Conservation (phyloP, 1,284 basidiomycete genomes). For the Neolentinus lepideus region DNA sequence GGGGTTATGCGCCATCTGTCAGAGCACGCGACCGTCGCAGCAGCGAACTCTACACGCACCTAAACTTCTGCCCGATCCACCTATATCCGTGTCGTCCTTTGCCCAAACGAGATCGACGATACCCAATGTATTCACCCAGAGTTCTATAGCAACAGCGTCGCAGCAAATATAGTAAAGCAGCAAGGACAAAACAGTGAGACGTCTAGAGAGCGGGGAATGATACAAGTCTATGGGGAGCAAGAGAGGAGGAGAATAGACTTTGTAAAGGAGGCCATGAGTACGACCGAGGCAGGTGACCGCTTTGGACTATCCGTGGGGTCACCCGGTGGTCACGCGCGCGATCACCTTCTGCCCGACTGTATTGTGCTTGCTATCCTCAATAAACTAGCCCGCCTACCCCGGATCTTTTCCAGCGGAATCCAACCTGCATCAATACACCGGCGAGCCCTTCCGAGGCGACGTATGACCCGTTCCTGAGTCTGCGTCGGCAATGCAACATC, state of each 20-base stretch:
- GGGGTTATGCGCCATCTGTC: not conserved
- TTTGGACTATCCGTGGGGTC: not conserved
- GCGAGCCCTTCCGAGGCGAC: not conserved
- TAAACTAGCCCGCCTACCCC: too few species aligned
- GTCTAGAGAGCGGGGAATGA: not conserved
- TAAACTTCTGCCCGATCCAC: not conserved
- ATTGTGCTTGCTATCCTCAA: too few species aligned
- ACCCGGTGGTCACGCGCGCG: slow-evolving; percentile 1
- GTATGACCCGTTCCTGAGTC: not conserved
- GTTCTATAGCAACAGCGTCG: not conserved
- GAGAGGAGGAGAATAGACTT: slow-evolving; percentile 4
- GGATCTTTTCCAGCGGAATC: not conserved
- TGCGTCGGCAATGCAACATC: not conserved
- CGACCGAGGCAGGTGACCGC: not conserved
- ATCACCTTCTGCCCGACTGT: not conserved
- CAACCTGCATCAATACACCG: not conserved
- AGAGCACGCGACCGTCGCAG: not conserved
- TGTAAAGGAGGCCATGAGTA: not conserved
- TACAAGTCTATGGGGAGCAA: slow-evolving; percentile 6
- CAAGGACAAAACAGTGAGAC: not conserved
- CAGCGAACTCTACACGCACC: not conserved
- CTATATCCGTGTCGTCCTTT: not conserved
- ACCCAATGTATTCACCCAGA: not conserved
- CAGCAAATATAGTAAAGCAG: not conserved
- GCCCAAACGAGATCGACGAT: not conserved